A percentile compares a stretch with the other conserved stretches of the same genome.
Evolutionary conservation across 2,329 filamentous ascomycete species (phyloP).

Genomic region (Colletotrichum nymphaeae): DNA sequence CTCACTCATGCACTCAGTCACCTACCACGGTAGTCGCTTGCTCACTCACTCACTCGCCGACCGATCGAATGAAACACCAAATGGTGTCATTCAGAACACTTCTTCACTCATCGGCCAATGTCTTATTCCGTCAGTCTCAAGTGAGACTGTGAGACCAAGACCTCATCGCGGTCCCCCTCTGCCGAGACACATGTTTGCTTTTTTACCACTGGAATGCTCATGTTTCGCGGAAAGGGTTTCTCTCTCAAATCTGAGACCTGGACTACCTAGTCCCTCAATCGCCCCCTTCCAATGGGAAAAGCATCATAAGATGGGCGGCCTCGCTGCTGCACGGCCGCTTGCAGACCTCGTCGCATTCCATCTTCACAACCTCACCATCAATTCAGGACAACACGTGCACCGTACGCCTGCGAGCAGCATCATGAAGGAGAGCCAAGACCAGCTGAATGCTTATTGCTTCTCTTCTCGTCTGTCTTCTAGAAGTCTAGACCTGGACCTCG

Average conservation of each 20-base stretch:
- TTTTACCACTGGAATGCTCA: constrained; percentile 23
- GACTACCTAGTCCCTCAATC: neutral
- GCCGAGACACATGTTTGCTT: constrained; percentile 20
- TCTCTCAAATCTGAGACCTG: constrained; percentile 4
- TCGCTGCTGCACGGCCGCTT: neutral
- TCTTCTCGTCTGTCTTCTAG: neutral
- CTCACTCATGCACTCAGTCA: neutral
- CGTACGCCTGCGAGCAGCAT: neutral
- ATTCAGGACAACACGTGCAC: neutral
- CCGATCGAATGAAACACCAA: neutral
- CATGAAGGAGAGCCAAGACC: neutral
- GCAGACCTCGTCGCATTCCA: neutral
- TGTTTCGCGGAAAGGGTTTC: constrained; percentile 10
- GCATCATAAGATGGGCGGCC: neutral
- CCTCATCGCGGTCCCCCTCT: neutral
- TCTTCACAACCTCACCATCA: neutral
- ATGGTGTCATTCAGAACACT: neutral
- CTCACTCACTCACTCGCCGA: neutral
- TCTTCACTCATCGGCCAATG: neutral
- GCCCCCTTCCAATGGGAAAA: no score
- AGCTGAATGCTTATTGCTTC: neutral
- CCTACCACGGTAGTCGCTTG: neutral
- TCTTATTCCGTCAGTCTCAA: neutral
- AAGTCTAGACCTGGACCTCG: neutral
- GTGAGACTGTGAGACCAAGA: constrained; percentile 8